Percentiles rank a stretch among this genome's conserved stretches.
Evolutionary conservation across 306 rosid species (phyloP).

Genomic region (Cucurbita moschata): DNA sequence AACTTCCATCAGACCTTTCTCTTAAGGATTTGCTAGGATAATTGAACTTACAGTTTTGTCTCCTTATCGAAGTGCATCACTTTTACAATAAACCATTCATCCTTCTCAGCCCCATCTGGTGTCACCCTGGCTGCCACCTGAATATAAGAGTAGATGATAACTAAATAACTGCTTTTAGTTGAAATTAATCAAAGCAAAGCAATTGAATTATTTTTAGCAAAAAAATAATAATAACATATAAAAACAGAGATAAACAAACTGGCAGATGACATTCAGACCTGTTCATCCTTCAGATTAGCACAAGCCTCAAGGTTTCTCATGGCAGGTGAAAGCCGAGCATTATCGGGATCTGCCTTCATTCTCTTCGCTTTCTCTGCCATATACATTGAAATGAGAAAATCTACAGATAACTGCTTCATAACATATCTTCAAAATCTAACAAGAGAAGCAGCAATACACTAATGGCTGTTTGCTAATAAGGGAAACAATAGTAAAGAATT

Average conservation of each 20-base stretch:
- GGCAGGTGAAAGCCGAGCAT: slow-evolving; percentile 47
- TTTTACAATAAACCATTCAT: slow-evolving; percentile 93
- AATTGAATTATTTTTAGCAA: not conserved
- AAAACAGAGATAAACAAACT: not conserved
- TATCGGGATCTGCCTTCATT: slow-evolving; percentile 69
- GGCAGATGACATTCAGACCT: slow-evolving; percentile 29
- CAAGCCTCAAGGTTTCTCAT: slow-evolving; percentile 53
- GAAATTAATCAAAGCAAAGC: not conserved
- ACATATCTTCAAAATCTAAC: not conserved
- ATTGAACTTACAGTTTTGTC: slow-evolving; percentile 63
- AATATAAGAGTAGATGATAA: slow-evolving; percentile 14
- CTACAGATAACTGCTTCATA: not conserved
- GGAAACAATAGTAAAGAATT: not conserved
- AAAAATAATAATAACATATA: not conserved
- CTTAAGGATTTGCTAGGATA: not conserved
- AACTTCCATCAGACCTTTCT: not conserved
- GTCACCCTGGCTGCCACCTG: slow-evolving; percentile 97
- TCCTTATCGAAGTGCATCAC: slow-evolving; percentile 93
- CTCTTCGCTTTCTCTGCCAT: slow-evolving; percentile 79
- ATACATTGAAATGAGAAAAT: slow-evolving; percentile 17
- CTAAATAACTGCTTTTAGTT: not conserved
- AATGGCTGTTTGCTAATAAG: not conserved
- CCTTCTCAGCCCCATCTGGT: slow-evolving; percentile 71
- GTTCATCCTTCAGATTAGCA: slow-evolving; percentile 81
- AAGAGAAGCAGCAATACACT: not conserved